Evolutionary conservation across 2,329 filamentous ascomycete species (phyloP).

Genomic region (Aspergillus chevalieri): DNA sequence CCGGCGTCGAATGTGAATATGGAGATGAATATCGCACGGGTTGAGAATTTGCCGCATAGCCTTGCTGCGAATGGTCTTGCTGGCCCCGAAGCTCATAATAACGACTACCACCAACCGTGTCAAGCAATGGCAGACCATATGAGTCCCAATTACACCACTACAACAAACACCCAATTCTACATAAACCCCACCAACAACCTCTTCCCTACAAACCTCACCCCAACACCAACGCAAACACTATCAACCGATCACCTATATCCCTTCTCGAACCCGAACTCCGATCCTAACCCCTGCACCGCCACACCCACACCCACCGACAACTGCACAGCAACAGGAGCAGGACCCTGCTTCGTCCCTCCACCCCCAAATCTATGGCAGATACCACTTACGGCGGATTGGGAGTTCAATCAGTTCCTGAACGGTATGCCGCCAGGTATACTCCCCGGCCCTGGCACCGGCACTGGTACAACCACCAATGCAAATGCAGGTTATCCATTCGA

Average conservation of each 20-base stretch:
- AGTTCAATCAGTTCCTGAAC: conserved; percentile 29
- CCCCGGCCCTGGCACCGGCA: conserved; percentile 3
- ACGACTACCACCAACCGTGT: background rate
- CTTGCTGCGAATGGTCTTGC: background rate
- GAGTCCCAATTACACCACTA: background rate
- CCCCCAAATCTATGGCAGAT: conserved; percentile 72
- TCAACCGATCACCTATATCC: background rate
- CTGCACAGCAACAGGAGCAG: no score
- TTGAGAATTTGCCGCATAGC: background rate
- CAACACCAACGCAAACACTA: conserved; percentile 12
- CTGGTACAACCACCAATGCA: conserved; percentile 2
- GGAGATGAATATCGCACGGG: background rate
- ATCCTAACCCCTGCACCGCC: no score
- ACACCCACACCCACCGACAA: no score
- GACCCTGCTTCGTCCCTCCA: conserved; percentile 1
- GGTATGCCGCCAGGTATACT: conserved; percentile 14
- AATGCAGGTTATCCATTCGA: background rate
- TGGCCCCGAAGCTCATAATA: background rate
- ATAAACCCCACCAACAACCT: background rate
- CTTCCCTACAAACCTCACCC: background rate
- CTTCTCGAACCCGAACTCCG: background rate
- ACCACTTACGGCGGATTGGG: conserved; percentile 88
- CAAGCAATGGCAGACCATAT: background rate
- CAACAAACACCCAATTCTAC: conserved; percentile 5
- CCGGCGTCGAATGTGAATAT: background rate